Evolutionary conservation across 495 filamentous ascomycete genomes (phyloP).

Genomic region (Aspergillus saccharolyticus): DNA sequence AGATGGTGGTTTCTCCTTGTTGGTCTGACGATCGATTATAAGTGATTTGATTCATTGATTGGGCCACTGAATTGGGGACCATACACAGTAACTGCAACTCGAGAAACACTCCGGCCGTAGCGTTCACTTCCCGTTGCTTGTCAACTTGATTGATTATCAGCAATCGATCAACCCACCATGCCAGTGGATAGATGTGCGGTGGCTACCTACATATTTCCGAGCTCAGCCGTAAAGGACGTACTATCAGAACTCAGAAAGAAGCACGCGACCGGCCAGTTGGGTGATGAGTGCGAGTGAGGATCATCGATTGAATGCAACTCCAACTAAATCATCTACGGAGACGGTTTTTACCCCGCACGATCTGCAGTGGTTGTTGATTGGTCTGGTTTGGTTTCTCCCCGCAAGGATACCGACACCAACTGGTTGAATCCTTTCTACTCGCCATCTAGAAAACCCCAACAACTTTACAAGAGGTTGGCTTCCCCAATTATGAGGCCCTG

Average conservation of each 20-base stretch:
- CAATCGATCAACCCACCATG: background rate
- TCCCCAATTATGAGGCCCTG: no score
- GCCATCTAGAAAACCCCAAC: background rate
- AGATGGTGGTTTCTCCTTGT: background rate
- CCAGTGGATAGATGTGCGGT: background rate
- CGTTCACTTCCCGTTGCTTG: background rate
- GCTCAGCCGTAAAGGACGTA: background rate
- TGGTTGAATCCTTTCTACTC: background rate
- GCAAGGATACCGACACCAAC: background rate
- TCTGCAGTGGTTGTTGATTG: slow-evolving; percentile 8
- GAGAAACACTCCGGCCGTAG: background rate
- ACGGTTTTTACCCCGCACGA: slow-evolving; percentile 17
- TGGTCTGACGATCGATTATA: background rate
- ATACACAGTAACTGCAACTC: background rate
- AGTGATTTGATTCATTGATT: no score
- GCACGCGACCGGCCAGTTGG: no score
- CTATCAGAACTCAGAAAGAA: no score
- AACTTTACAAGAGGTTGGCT: no score
- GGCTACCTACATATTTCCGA: background rate
- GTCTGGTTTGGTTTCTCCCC: background rate
- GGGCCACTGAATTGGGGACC: background rate
- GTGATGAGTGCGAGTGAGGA: no score
- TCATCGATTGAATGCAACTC: background rate
- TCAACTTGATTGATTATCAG: background rate
- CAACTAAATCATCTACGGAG: background rate